Percentiles rank a stretch among this genome's conserved stretches.
phyloP scores from a whole-genome alignment of 1,284 basidiomycete species.

The Microbotryomycetes sp. region DNA sequence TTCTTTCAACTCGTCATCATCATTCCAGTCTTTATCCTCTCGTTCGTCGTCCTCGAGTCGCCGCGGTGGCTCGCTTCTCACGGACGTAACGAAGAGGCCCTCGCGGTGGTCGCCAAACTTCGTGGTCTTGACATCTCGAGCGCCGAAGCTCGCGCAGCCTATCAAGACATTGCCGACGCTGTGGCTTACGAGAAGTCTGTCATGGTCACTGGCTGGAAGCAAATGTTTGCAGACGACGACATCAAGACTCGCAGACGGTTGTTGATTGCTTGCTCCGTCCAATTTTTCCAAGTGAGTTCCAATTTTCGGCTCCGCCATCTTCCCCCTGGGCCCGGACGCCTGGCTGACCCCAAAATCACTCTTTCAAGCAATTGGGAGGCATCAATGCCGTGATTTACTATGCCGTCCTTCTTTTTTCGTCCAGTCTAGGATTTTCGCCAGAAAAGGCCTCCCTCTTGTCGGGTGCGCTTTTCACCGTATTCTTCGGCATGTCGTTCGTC shows the following conservation, averaged over 20 bases:
- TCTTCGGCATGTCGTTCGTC: constrained; percentile 33
- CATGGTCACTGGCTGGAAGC: constrained; percentile 34
- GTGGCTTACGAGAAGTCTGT: constrained; percentile 34
- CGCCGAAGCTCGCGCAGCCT: constrained; percentile 31
- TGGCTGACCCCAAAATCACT: constrained; percentile 22
- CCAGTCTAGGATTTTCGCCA: constrained; percentile 10
- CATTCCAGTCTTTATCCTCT: constrained; percentile 24
- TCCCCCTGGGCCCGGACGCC: not conserved
- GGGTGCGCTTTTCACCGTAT: constrained; percentile 38
- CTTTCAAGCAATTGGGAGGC: constrained; percentile 40
- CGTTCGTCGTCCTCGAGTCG: constrained; percentile 36
- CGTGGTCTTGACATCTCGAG: constrained; percentile 21
- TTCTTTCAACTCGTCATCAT: constrained; percentile 35
- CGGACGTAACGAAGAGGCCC: constrained; percentile 31
- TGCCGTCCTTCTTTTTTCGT: constrained; percentile 31
- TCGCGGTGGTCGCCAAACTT: constrained; percentile 33
- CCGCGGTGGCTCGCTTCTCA: constrained; percentile 38
- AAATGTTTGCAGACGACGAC: constrained; percentile 36
- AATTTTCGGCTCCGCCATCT: not conserved
- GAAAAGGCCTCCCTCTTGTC: constrained; percentile 34
- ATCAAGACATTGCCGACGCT: constrained; percentile 34
- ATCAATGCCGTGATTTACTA: constrained; percentile 39
- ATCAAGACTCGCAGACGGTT: constrained; percentile 37
- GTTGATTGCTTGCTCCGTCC: constrained; percentile 40
- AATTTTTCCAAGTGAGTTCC: constrained; percentile 30